Evolutionary conservation across 805 yeast species (phyloP), one percentile per base, ranked within the genome.

Genomic region (Metschnikowia proteae): DNA sequence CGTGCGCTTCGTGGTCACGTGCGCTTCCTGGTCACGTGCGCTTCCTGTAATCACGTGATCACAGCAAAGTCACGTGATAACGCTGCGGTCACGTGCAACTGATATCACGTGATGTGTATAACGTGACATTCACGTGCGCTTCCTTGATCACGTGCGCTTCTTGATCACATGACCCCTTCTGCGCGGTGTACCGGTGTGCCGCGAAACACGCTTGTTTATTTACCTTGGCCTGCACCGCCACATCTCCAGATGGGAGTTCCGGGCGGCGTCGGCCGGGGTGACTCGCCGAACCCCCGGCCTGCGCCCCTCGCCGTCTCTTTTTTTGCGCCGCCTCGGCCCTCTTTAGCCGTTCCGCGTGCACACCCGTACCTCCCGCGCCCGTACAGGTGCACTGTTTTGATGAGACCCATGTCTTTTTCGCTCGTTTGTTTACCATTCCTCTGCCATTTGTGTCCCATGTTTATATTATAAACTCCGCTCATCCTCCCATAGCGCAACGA

Each of bases 391-490:
- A 33, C 32, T 42, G 45, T 42, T 42, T 42, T 42, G 38, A 27
- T 42, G 38, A 27, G 31, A 11, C 30, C 25, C 6, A 32, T 34
- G 25, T 33, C 37, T 41, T 41, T 42, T 42, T 42, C 38, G 45
- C 45, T 42, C 45, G 45, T 34, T 34, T 42, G 45, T 42, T 42
- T 42, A 42, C 45, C 38, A 33, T 42, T 42, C 45, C 38, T 42
- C 32, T 42, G 45, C 45, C 32, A 26, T 42, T 42, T 42, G 45
- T 42, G 45, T 27, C 45, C 43, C 45, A 42, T 42, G 45, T 40
- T 40, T 40, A 40, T 40, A 39, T 30, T 27, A 30, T 39, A 39
- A 30, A 39, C 43, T 22, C 26, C 11, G 3, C 22, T 39, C 17
- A 23, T 29, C 13, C 40, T 10, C 25, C 17, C 17, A 17, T 17